A percentile compares a stretch with the other conserved stretches of the same genome.
Conservation (phyloP, 495 filamentous ascomycete genomes). For the Corynascus novoguineensis region DNA sequence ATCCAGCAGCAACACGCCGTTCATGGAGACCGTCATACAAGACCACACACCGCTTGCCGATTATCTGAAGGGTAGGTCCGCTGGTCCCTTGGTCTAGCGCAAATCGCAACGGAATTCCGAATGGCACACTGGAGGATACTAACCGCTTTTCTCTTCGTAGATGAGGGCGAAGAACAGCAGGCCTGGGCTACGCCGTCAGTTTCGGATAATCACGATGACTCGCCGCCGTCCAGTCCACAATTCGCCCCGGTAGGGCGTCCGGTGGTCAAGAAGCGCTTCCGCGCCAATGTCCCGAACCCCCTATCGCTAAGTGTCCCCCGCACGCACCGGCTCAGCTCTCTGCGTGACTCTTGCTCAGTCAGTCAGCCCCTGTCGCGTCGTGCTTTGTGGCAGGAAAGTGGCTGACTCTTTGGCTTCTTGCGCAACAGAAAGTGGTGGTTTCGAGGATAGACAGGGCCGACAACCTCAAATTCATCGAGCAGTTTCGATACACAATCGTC, state of each 20-base stretch:
- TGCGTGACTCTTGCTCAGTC: constrained; percentile 34
- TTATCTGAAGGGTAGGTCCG: constrained; percentile 80
- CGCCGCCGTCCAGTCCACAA: constrained; percentile 47
- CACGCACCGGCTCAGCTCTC: constrained; percentile 23
- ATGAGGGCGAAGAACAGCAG: constrained; percentile 38
- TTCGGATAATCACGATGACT: constrained; percentile 41
- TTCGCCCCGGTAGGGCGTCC: constrained; percentile 75
- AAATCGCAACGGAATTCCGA: background rate
- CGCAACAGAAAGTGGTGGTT: constrained; percentile 51
- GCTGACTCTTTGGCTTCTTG: constrained; percentile 7
- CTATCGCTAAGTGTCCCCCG: constrained; percentile 53
- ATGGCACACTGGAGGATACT: constrained; percentile 7
- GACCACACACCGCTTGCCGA: constrained; percentile 87
- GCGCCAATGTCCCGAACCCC: constrained; percentile 57
- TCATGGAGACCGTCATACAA: constrained; percentile 89
- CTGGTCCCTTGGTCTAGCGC: background rate
- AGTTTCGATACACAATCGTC: constrained; percentile 92
- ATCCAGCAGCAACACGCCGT: constrained; percentile 29
- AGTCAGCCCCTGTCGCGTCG: constrained; percentile 1
- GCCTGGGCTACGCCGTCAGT: constrained; percentile 36
- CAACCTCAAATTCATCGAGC: constrained; percentile 84
- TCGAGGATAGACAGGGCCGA: constrained; percentile 74
- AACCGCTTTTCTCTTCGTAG: constrained; percentile 20
- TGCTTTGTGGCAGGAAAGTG: background rate
- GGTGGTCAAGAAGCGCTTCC: constrained; percentile 59